Percentiles rank a stretch among this genome's conserved stretches.
phyloP scores from a whole-genome alignment of 2,329 filamentous ascomycete genomes.

The Sporothrix phasma region DNA sequence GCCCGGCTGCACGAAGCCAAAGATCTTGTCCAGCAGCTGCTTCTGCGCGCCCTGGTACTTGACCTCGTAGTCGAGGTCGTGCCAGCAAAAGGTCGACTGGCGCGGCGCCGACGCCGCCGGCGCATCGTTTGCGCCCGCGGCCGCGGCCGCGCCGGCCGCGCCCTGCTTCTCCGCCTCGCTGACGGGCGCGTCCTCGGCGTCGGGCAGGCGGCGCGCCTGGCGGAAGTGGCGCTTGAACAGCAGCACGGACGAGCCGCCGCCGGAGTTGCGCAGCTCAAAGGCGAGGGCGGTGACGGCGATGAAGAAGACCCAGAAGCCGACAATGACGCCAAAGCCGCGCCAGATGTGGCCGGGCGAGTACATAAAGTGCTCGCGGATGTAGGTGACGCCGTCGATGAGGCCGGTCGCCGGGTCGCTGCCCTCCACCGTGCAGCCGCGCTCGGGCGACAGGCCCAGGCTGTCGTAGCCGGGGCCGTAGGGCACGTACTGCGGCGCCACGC shows the following conservation, averaged over 20 bases:
- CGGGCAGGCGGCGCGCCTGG: not conserved
- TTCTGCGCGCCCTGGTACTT: conserved; percentile 48
- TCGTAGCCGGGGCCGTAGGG: conserved; percentile 11
- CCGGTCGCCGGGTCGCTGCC: conserved; percentile 1
- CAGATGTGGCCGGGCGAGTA: conserved; percentile 53
- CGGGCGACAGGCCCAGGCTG: not conserved
- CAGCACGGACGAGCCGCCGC: conserved; percentile 25
- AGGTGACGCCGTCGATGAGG: conserved; percentile 45
- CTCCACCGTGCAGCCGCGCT: conserved; percentile 6
- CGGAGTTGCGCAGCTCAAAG: conserved; percentile 52
- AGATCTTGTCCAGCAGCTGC: conserved; percentile 66
- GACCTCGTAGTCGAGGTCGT: conserved; percentile 60
- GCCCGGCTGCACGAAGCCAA: conserved; percentile 76
- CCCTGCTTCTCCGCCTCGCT: not conserved
- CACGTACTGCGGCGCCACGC: conserved; percentile 27
- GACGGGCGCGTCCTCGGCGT: not conserved
- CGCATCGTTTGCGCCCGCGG: conserved; percentile 20
- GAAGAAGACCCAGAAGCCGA: conserved; percentile 54
- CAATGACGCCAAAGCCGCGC: conserved; percentile 68
- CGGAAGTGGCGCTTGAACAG: conserved; percentile 16
- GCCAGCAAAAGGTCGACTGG: conserved; percentile 66
- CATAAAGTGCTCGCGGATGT: conserved; percentile 39
- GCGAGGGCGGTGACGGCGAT: conserved; percentile 41
- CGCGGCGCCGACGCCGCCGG: not conserved
- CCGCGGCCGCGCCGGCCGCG: conserved; percentile 24